Conservation (phyloP, 192 early-diverging fungal species). For the Backusella sp. region DNA sequence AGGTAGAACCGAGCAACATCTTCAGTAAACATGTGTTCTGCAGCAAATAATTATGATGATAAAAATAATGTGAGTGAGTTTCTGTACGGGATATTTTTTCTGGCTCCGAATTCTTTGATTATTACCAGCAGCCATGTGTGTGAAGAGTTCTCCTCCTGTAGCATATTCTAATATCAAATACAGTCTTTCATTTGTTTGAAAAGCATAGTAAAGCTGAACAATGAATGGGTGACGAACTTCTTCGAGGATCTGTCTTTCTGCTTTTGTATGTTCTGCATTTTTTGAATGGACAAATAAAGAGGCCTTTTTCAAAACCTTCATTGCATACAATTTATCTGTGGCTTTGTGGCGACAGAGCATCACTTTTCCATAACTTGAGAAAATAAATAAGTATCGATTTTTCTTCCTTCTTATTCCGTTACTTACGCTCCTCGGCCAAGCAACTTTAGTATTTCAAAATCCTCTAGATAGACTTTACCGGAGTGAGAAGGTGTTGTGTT, state of each 20-base stretch:
- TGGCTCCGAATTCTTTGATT: neutral
- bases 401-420: neutral
- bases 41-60: neutral
- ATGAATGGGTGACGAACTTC: slow-evolving; percentile 89
- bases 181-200: slow-evolving; percentile 84
- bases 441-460: slow-evolving; percentile 52
- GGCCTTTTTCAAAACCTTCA: slow-evolving; percentile 94
- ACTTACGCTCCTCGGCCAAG: slow-evolving; percentile 57
- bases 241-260: slow-evolving; percentile 85
- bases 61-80: neutral
- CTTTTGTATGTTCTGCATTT: slow-evolving; percentile 79
- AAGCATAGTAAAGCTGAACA: slow-evolving; percentile 90
- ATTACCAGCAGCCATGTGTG: slow-evolving; percentile 74
- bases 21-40: slow-evolving; percentile 71
- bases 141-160: slow-evolving; percentile 91
- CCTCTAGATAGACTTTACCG: slow-evolving; percentile 45
- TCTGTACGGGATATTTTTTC: neutral
- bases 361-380: slow-evolving; percentile 74
- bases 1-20: slow-evolving; percentile 85
- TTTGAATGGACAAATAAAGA: slow-evolving; percentile 80
- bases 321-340: slow-evolving; percentile 67
- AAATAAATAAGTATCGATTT: neutral
- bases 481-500: slow-evolving; percentile 25
- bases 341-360: slow-evolving; percentile 76
- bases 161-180: slow-evolving; percentile 91